These are phyloP conservation scores for Iris pallida DNA, from an alignment of 116 monocot genomes.

Conservation along the genomic window DNA sequence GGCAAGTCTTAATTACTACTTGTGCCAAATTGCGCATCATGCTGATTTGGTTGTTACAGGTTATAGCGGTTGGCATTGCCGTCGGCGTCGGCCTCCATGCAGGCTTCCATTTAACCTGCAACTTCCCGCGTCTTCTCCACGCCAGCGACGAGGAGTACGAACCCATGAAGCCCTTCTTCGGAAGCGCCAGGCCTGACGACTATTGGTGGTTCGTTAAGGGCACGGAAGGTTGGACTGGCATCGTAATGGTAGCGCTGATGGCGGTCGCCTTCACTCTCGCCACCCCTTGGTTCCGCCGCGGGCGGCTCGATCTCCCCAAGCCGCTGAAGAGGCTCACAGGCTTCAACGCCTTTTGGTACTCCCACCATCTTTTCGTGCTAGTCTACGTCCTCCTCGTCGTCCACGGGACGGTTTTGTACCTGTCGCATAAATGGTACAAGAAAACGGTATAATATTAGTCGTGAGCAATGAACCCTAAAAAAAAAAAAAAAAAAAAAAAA, in stretches of 20 bases:
- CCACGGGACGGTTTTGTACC: conserved; percentile 59
- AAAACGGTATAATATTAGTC: conserved; percentile 60
- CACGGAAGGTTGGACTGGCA: conserved; percentile 68
- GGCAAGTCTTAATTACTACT: no score
- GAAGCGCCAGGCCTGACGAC: conserved; percentile 37
- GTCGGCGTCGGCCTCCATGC: conserved; percentile 57
- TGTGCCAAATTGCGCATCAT: no score
- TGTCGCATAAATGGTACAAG: conserved; percentile 52
- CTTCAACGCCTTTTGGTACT: conserved; percentile 91
- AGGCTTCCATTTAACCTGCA: conserved; percentile 63
- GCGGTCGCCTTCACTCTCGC: conserved; percentile 67
- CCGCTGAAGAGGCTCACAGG: conserved; percentile 40
- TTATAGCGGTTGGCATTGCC: conserved; percentile 51
- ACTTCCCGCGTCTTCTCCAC: conserved; percentile 75
- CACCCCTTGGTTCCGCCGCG: conserved; percentile 80
- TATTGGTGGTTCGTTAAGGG: conserved; percentile 97
- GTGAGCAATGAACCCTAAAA: no score
- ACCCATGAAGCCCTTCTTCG: conserved; percentile 64
- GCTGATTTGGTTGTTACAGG: no score
- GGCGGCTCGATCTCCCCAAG: conserved; percentile 50
- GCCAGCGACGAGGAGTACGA: conserved; percentile 53
- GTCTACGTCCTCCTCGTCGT: conserved; percentile 71
- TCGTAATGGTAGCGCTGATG: conserved; percentile 78
- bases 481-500: no score
- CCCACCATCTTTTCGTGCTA: conserved; percentile 80